Conservation (phyloP, 2,329 filamentous ascomycete species). For the Verticillium longisporum region DNA sequence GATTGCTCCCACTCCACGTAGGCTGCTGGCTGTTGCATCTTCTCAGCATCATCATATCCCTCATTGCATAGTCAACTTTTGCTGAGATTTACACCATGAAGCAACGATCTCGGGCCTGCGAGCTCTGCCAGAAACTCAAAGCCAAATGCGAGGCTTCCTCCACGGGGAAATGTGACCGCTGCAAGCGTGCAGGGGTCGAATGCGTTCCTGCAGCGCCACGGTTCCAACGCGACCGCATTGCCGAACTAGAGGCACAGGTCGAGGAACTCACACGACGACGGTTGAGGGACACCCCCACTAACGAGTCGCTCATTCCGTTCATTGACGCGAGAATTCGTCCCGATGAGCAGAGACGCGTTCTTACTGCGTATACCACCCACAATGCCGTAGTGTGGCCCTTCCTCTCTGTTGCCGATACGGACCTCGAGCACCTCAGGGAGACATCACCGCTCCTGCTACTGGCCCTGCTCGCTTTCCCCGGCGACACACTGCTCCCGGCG, state of each 20-base stretch:
- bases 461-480: background rate
- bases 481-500: background rate
- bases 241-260: slow-evolving; percentile 10
- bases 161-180: slow-evolving; percentile 4
- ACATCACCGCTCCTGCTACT: background rate
- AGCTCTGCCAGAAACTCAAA: slow-evolving; percentile 10
- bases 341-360: background rate
- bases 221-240: slow-evolving; percentile 10
- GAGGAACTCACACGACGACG: slow-evolving; percentile 1
- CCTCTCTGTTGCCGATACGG: background rate
- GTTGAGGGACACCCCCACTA: background rate
- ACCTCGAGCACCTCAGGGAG: background rate
- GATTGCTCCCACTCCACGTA: too few relatives aligned
- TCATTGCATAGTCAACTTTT: too few relatives aligned
- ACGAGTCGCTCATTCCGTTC: background rate
- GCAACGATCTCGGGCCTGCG: slow-evolving; percentile 8
- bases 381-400: background rate
- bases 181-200: slow-evolving; percentile 1
- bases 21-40: too few relatives aligned
- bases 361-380: background rate
- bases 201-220: slow-evolving; percentile 10
- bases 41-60: too few relatives aligned
- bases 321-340: background rate
- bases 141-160: slow-evolving; percentile 5
- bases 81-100: background rate